phyloP scores from a whole-genome alignment of 1,284 basidiomycete genomes.

The Stereum hirsutum region DNA sequence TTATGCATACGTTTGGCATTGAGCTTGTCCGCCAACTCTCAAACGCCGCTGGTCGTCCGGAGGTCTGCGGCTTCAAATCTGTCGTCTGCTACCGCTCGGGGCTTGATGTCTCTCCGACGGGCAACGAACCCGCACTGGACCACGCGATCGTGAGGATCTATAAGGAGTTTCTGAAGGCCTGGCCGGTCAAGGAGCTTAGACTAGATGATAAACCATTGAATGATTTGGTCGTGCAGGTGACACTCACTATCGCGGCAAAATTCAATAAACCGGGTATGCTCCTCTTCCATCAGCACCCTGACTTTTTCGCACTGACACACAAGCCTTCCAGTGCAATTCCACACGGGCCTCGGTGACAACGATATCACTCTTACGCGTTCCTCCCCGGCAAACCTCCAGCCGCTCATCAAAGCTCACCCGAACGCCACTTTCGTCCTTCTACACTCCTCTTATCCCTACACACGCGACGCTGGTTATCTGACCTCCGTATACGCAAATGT shows the following conservation, averaged over 20 bases:
- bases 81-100: constrained; percentile 70
- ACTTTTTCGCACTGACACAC: neutral
- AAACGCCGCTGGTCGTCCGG: constrained; percentile 20
- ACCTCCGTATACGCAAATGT: constrained; percentile 63
- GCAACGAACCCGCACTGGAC: constrained; percentile 1
- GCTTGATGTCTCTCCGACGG: constrained; percentile 33
- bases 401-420: constrained; percentile 54
- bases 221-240: constrained; percentile 51
- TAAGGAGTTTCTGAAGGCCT: constrained; percentile 5
- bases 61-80: constrained; percentile 67
- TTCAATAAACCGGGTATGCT: constrained; percentile 46
- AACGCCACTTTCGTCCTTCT: constrained; percentile 54
- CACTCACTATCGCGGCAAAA: constrained; percentile 40
- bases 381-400: constrained; percentile 59
- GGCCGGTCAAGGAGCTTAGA: constrained; percentile 25
- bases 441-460: constrained; percentile 68
- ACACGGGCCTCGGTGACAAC: constrained; percentile 70
- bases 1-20: neutral
- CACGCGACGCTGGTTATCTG: constrained; percentile 67
- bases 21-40: neutral
- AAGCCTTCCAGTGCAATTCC: constrained; percentile 59
- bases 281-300: neutral
- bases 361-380: constrained; percentile 52
- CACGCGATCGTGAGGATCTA: constrained; percentile 7
- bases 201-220: constrained; percentile 56